Base-by-base conservation (phyloP, 495 filamentous ascomycete genomes). In the Alectoria sarmentosa region DNA sequence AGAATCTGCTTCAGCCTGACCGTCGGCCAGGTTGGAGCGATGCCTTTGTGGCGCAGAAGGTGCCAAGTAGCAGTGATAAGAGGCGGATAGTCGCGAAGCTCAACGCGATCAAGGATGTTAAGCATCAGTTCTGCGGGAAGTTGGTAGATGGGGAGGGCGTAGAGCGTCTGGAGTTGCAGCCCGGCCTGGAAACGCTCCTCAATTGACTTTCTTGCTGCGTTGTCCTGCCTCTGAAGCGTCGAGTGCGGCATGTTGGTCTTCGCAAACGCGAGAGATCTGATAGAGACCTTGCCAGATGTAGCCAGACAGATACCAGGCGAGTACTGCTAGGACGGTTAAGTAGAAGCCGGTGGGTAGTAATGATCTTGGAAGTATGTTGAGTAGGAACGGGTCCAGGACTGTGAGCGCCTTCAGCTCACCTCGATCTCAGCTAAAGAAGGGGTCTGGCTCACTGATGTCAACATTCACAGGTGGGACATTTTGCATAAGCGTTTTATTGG, bases 371-470 rank as follows among this genome's bases (percentile, higher is more conserved):
- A 93, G 79, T 10, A 89, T 69, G 75, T 91, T 90, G 67, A 84
- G 75, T 44, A 92, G 54, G 66, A 84, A 97, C 28, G 91, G 91
- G 76, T 98, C 94, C 32, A 98, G 84, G 72, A 97, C 84, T 79
- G 44, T 63, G 26, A 61, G 21, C 58, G 7, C 23, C 23, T 37
- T 71, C 37, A 71, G 65, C 54, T 42, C 39, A 8, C 36, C 37
- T 52, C 62, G 39, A 54, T 54, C 5, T 28, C 36, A 57, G 11
- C n/a, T 61, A 37, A 58, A 46, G 55, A 60, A 60, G 23, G 59
- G 39, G 54, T 3, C 30, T 58, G 34, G 68, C 76, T 49, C 68
- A 82, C 80, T 90, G 60, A 98, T 81, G 73, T 98, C 92, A 26
- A 88, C 90, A 61, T 80, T 74, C 28, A 97, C 91, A 1, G 84